Evolutionary conservation across 768 basidiomycete species (phyloP), one percentile per base, ranked within the genome.

Genomic region (Dioszegia hungarica): DNA sequence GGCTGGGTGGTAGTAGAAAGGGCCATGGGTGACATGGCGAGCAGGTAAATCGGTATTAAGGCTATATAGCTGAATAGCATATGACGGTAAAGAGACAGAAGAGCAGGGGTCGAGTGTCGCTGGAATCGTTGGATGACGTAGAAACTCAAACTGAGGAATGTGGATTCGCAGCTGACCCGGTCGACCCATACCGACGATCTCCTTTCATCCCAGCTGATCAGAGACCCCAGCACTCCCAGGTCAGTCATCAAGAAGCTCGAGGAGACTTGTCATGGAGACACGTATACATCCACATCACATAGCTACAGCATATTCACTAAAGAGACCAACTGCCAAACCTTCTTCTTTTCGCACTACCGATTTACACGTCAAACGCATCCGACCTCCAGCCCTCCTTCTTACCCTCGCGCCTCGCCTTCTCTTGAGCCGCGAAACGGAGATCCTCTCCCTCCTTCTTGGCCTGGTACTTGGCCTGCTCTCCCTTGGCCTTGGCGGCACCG

Each of bases 371-470:
- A 57, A 74, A 75, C 6, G 70, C 70, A 22, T 75, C 74, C 22
- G 53, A 60, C 54, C 74, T 68, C 74, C 74, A 75, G 20, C 74
- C 74, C 43, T 75, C 74, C 22, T 54, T 57, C 56, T 59, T 62
- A 25, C 53, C 57, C 60, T 74, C 74, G 20, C 74, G 45, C 49
- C 64, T 61, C 63, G 69, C 46, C 45, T 62, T 56, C 63, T 75
- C 72, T 47, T 66, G 59, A n/a, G 63, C 63, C 24, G 56, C 63
- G 10, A 63, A 62, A 17, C 54, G 58, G 31, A 76, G 61, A 36
- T 71, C 62, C 34, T 64, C 59, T 17, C 50, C 60, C 66, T 77
- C 76, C 57, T 64, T 62, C 57, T 70, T 63, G 28, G 62, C 76
- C 39, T 70, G 60, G 46, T 72, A 69, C 25, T 53, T 62, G 10